Evolutionary conservation across 192 early-diverging fungal genomes (phyloP).

Genomic region (Ramicandelaber brevisporus): DNA sequence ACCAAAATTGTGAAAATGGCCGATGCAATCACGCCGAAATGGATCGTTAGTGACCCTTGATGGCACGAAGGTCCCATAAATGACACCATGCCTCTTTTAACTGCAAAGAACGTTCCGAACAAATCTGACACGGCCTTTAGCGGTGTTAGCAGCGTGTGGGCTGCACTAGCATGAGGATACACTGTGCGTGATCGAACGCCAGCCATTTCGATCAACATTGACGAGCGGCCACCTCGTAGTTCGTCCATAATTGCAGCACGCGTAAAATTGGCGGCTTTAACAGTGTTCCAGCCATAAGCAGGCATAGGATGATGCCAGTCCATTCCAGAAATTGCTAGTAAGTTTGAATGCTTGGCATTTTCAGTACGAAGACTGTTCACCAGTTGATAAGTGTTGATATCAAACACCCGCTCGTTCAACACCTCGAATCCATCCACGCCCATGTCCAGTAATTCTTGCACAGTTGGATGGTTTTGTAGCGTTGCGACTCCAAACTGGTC

Average conservation of each 20-base stretch:
- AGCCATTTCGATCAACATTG: constrained; percentile 35
- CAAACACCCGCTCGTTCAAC: constrained; percentile 29
- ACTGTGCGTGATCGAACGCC: constrained; percentile 23
- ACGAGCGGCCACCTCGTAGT: constrained; percentile 23
- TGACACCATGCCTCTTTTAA: too few species aligned
- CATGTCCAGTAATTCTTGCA: constrained; percentile 23
- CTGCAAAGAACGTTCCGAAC: too few species aligned
- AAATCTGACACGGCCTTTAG: too few species aligned
- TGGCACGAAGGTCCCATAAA: too few species aligned
- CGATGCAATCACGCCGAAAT: too few species aligned
- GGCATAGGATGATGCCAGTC: constrained; percentile 34
- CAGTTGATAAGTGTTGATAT: constrained; percentile 23
- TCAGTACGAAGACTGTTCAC: constrained; percentile 2
- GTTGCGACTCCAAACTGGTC: constrained; percentile 22
- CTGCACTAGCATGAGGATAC: too few species aligned
- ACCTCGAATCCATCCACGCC: constrained; percentile 52
- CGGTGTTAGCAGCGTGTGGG: too few species aligned
- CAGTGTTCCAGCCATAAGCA: constrained; percentile 34
- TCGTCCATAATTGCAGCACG: constrained; percentile 24
- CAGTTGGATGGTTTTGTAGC: constrained; percentile 30
- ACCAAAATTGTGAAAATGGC: too few species aligned
- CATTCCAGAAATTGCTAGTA: constrained; percentile 31
- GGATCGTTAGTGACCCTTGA: too few species aligned
- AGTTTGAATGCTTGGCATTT: constrained; percentile 6
- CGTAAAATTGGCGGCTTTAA: constrained; percentile 17